Evolutionary conservation across 2,329 filamentous ascomycete species (phyloP).

Genomic region (Clonostachys solani): DNA sequence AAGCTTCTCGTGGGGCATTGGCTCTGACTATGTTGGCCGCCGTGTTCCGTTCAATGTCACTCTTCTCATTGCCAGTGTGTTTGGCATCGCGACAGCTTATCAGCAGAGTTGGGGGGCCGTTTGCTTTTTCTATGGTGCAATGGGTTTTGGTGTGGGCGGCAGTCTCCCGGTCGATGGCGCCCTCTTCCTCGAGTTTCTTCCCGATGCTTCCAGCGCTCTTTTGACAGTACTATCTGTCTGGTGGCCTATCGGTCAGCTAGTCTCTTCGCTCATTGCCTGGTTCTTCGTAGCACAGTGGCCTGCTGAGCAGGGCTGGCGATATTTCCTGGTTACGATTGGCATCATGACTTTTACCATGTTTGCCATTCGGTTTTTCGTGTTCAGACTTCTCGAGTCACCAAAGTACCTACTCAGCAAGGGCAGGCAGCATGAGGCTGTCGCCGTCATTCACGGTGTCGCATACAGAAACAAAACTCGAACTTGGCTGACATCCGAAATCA

Average conservation of each 20-base stretch:
- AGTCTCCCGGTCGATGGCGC: slow-evolving; percentile 78
- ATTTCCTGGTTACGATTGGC: slow-evolving; percentile 68
- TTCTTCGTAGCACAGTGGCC: slow-evolving; percentile 68
- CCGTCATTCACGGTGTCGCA: slow-evolving; percentile 75
- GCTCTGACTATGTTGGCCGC: slow-evolving; percentile 73
- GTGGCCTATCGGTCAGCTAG: slow-evolving; percentile 81
- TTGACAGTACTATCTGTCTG: slow-evolving; percentile 79
- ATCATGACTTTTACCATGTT: slow-evolving; percentile 75
- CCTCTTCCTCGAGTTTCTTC: slow-evolving; percentile 79
- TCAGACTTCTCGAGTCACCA: slow-evolving; percentile 80
- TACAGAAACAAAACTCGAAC: slow-evolving; percentile 65
- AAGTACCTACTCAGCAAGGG: slow-evolving; percentile 78
- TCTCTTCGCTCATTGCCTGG: slow-evolving; percentile 70
- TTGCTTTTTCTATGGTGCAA: slow-evolving; percentile 54
- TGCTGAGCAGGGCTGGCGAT: slow-evolving; percentile 70
- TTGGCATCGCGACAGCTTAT: slow-evolving; percentile 67
- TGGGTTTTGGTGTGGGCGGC: slow-evolving; percentile 69
- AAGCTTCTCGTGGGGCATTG: slow-evolving; percentile 76
- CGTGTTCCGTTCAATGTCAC: slow-evolving; percentile 79
- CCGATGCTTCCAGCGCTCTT: slow-evolving; percentile 67
- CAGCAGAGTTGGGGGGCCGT: slow-evolving; percentile 63
- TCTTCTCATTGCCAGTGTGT: slow-evolving; percentile 68
- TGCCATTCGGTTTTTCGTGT: slow-evolving; percentile 71
- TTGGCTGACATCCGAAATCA: slow-evolving; percentile 70
- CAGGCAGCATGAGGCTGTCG: slow-evolving; percentile 73